Base-by-base conservation (phyloP, 1,139 yeast genomes). In the Candida pseudocylindracea region DNA sequence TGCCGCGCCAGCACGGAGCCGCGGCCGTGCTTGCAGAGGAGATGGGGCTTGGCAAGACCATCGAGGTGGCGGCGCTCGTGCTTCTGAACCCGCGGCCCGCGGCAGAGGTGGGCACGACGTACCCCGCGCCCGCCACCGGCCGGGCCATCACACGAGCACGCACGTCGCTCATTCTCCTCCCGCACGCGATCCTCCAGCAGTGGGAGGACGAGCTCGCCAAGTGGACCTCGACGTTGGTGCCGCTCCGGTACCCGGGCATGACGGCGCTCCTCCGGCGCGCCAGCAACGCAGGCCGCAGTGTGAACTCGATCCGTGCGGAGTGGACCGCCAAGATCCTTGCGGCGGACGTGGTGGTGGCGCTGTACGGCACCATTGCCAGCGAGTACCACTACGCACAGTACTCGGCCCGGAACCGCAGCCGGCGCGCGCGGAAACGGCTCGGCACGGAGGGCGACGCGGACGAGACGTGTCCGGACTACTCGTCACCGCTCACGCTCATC, bases 31-130 rank as follows among this genome's bases (percentile, higher is more conserved):
- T 85, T 29, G 76, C 91, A 1, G 96, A 85, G 46, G 96, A 88
- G 50, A 88, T 88, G 98, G 96, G 98, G 0, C 60, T 88, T 5
- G 98, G 98, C 0, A 88, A 88, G 46, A 85, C 96, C 0, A 72
- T 88, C 2, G 98, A 88, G 47, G 57, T 81, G 7, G 58, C 81
- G 2, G 60, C 93, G 0, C 51, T 83, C 28, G 52, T 74, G 0
- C 46, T 72, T 3, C 45, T 72, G 35, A 75, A 85, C 46, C 69
- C 57, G 24, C 49, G 80, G 12, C 63, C 63, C 1, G 33, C 39
- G 0, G 47, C 44, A 11, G 75, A 72, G 39, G 40, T 52, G 9
- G 63, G 61, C 34, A 57, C 61, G 28, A 15, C 20, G 20, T 15
- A 4, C 6, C 20, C 20, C 6, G 20, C 20, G 6, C 20, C 6